These are phyloP conservation scores for Backusella tarrabulga DNA, from an alignment of 192 early-diverging fungal species.

Conservation along the genomic window DNA sequence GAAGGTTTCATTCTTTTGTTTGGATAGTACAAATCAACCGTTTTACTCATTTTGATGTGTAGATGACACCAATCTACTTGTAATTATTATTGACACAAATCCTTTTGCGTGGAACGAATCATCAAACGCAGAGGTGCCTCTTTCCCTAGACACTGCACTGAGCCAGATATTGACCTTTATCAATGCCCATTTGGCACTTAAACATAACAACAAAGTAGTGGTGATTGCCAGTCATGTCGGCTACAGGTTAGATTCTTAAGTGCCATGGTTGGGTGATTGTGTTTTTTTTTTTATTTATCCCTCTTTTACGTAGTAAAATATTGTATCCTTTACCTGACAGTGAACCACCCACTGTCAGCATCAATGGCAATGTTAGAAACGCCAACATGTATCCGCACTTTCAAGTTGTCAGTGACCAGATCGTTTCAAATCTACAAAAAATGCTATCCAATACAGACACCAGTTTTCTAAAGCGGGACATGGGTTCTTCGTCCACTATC, in stretches of 20 bases:
- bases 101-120: slow-evolving; percentile 68
- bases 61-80: slow-evolving; percentile 78
- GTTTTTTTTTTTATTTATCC: background rate
- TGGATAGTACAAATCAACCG: background rate
- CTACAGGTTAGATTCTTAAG: slow-evolving; percentile 38
- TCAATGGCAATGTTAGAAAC: slow-evolving; percentile 34
- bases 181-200: slow-evolving; percentile 90
- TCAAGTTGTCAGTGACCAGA: slow-evolving; percentile 49
- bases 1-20: slow-evolving; percentile 22
- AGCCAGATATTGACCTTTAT: slow-evolving; percentile 84
- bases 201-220: slow-evolving; percentile 85
- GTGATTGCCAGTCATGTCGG: slow-evolving; percentile 75
- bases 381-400: slow-evolving; percentile 61
- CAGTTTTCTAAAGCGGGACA: background rate
- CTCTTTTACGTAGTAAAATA: slow-evolving; percentile 43
- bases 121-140: slow-evolving; percentile 36
- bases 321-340: slow-evolving; percentile 48
- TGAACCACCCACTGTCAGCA: slow-evolving; percentile 20
- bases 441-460: slow-evolving; percentile 16
- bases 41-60: background rate
- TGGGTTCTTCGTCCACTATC: slow-evolving; percentile 25
- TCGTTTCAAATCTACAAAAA: slow-evolving; percentile 39
- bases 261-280: background rate
- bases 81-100: slow-evolving; percentile 83
- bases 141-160: slow-evolving; percentile 66